These are phyloP conservation scores for Xylariomycetidae sp. DNA, from an alignment of 2,329 filamentous ascomycete species.

Conservation along the genomic window DNA sequence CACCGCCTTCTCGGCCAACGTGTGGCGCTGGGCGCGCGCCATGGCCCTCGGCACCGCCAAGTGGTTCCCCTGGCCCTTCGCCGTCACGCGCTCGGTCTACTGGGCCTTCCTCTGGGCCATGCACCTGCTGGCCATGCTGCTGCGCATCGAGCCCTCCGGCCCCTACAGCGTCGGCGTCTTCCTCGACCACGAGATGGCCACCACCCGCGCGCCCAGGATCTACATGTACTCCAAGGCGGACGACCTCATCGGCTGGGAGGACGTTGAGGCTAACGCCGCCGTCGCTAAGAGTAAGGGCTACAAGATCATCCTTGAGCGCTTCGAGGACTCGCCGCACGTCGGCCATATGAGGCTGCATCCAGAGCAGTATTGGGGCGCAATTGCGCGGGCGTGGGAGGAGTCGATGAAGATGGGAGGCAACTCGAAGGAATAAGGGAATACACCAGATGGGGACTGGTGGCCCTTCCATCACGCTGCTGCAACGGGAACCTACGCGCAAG, in stretches of 20 bases:
- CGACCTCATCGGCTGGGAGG: constrained; percentile 47
- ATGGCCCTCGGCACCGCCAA: constrained; percentile 44
- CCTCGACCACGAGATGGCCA: constrained; percentile 29
- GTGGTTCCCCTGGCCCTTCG: constrained; percentile 43
- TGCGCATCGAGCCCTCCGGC: constrained; percentile 35
- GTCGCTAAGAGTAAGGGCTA: constrained; percentile 43
- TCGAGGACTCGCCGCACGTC: constrained; percentile 54
- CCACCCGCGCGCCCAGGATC: constrained; percentile 36
- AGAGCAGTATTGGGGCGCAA: constrained; percentile 50
- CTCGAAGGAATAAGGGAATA: neutral
- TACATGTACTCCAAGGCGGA: constrained; percentile 56
- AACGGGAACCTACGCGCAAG: no score
- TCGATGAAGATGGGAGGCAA: constrained; percentile 12
- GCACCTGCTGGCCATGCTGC: constrained; percentile 27
- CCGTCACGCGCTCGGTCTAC: constrained; percentile 42
- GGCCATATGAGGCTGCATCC: constrained; percentile 53
- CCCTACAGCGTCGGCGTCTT: constrained; percentile 32
- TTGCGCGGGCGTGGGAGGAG: constrained; percentile 25
- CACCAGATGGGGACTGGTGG: no score
- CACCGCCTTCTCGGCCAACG: constrained; percentile 34
- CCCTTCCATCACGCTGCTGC: no score
- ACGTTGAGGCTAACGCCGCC: constrained; percentile 49
- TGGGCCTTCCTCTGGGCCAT: constrained; percentile 34
- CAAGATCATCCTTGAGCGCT: constrained; percentile 41
- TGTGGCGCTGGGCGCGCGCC: constrained; percentile 45